These are phyloP conservation scores for Debaryomyces tyrocola DNA, from an alignment of 805 yeast genomes.

Conservation along the genomic window DNA sequence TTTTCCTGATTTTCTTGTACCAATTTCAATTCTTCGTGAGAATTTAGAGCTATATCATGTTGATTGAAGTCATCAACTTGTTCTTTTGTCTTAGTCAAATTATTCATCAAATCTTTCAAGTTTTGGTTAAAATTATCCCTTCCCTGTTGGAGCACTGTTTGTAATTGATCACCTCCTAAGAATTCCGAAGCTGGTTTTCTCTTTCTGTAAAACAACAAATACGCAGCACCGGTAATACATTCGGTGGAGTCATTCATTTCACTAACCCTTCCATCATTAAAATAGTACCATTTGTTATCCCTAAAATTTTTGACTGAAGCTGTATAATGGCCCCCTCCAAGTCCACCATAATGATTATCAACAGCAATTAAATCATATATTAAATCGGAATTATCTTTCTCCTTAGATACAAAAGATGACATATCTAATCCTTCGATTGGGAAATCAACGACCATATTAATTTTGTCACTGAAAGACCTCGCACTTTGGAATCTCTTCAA, in stretches of 20 bases:
- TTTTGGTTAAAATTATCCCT: conserved; percentile 22
- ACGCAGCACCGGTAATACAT: conserved; percentile 76
- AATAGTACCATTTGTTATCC: conserved; percentile 84
- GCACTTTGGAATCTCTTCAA: conserved; percentile 87
- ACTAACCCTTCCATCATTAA: conserved; percentile 78
- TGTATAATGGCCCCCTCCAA: conserved; percentile 98
- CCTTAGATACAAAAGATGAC: conserved; percentile 48
- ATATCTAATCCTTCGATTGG: conserved; percentile 84
- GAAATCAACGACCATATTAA: conserved; percentile 79
- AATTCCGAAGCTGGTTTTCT: conserved; percentile 32
- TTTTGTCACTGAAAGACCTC: conserved; percentile 83
- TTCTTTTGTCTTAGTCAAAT: conserved; percentile 12
- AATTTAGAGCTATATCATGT: neutral
- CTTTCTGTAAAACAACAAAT: conserved; percentile 78
- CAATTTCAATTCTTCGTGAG: neutral
- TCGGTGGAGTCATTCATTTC: conserved; percentile 56
- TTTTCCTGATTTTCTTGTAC: conserved; percentile 3
- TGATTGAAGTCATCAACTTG: conserved; percentile 11
- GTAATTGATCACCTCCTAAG: conserved; percentile 51
- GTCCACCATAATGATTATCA: conserved; percentile 93
- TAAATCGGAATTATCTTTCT: conserved; percentile 25
- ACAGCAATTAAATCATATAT: conserved; percentile 88
- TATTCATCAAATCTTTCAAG: conserved; percentile 10
- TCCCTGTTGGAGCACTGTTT: conserved; percentile 41
- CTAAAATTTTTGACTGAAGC: conserved; percentile 79